A percentile compares a stretch with the other conserved stretches of the same genome.
Conservation (phyloP, 305 asterid species). For the Fraxinus paxiana region DNA sequence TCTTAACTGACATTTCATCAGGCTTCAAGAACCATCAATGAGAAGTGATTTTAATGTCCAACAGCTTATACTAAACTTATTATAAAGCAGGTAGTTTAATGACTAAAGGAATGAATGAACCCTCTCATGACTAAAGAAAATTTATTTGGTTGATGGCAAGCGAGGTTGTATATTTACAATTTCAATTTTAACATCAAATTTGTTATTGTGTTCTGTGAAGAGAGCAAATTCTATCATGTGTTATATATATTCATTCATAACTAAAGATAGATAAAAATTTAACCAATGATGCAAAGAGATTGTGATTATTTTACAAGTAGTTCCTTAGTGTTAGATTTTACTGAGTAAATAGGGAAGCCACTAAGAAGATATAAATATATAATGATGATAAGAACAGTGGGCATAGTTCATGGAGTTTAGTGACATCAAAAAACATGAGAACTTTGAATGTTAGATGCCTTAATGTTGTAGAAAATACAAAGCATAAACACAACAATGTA, state of each 20-base stretch:
- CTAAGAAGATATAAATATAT: not conserved
- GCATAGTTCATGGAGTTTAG: not conserved
- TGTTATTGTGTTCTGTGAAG: not conserved
- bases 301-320: not conserved
- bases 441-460: not conserved
- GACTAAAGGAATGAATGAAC: not conserved
- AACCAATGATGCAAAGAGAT: not conserved
- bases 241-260: not conserved
- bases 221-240: not conserved
- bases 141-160: not conserved
- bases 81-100: not conserved
- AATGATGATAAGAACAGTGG: not conserved
- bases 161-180: not conserved
- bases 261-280: not conserved
- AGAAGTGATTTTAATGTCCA: not conserved
- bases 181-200: not conserved
- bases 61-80: not conserved
- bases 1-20: not conserved
- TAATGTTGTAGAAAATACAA: not conserved
- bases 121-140: not conserved
- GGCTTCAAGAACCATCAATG: not conserved
- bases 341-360: not conserved
- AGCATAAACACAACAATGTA: not conserved
- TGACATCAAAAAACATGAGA: not conserved
- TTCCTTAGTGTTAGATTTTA: not conserved